Conservation (phyloP, 768 basidiomycete species). For the Calvatia gigantea region DNA sequence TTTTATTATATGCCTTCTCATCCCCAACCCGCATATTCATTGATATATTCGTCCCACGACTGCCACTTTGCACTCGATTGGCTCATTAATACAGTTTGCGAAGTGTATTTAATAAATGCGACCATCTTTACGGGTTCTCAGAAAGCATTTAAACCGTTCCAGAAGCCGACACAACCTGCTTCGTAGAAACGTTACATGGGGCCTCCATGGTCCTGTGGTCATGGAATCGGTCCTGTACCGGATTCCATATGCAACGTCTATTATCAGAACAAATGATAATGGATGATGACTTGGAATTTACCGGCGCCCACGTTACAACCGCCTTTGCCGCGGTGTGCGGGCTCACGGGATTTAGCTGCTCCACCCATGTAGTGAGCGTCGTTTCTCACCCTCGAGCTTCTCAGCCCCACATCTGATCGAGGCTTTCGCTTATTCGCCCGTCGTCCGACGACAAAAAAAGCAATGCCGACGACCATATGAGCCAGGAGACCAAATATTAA, state of each 20-base stretch:
- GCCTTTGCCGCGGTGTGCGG: neutral
- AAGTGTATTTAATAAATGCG: neutral
- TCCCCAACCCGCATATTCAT: neutral
- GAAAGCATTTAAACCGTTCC: neutral
- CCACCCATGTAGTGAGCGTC: neutral
- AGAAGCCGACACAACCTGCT: neutral
- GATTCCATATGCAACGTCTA: neutral
- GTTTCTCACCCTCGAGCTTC: neutral
- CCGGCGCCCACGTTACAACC: conserved; percentile 2
- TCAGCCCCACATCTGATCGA: neutral
- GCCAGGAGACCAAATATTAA: neutral
- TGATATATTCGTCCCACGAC: neutral
- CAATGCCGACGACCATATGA: too few relatives aligned
- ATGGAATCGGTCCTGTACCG: neutral
- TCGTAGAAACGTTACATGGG: neutral
- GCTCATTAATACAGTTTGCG: neutral
- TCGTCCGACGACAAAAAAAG: neutral
- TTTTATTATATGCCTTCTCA: neutral
- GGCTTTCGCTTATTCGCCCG: neutral
- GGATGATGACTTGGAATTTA: neutral
- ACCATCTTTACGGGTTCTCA: neutral
- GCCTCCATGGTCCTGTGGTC: neutral
- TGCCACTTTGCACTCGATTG: neutral
- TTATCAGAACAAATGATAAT: neutral
- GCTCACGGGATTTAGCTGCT: neutral